Evolutionary conservation across 805 yeast genomes (phyloP).

Genomic region (Suhomyces pyralidae): DNA sequence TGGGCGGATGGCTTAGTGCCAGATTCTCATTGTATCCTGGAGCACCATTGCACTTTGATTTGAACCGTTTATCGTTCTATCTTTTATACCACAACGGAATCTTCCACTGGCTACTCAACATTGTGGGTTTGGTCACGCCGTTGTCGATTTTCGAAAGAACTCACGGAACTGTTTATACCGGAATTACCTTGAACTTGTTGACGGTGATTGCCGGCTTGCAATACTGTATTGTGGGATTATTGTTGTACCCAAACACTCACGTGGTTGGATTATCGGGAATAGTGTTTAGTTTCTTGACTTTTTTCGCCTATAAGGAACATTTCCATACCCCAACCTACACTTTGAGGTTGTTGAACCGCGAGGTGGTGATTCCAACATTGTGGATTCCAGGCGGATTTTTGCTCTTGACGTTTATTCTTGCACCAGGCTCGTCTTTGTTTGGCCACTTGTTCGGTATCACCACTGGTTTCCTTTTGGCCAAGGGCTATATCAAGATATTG

Average conservation of each 20-base stretch:
- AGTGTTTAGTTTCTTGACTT: conserved; percentile 65
- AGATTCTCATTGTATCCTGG: conserved; percentile 52
- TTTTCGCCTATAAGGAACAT: conserved; percentile 50
- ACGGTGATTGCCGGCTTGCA: conserved; percentile 69
- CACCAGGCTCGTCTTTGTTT: conserved; percentile 67
- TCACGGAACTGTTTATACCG: conserved; percentile 86
- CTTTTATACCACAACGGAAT: conserved; percentile 65
- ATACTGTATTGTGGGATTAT: conserved; percentile 50
- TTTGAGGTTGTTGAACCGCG: conserved; percentile 29
- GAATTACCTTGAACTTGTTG: conserved; percentile 67
- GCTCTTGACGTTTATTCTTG: conserved; percentile 45
- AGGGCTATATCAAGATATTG: conserved; percentile 54
- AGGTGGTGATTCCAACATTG: conserved; percentile 54
- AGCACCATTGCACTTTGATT: conserved; percentile 45
- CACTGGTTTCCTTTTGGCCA: conserved; percentile 62
- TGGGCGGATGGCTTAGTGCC: conserved; percentile 25
- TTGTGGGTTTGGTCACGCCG: conserved; percentile 55
- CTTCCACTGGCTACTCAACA: conserved; percentile 60
- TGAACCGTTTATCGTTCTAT: conserved; percentile 63
- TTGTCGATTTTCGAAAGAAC: conserved; percentile 62
- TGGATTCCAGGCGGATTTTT: conserved; percentile 53
- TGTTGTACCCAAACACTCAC: conserved; percentile 49
- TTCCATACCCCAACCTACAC: conserved; percentile 36
- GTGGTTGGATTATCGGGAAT: conserved; percentile 74
- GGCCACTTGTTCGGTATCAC: conserved; percentile 70